phyloP scores from a whole-genome alignment of 73 alveolate species.

The Paramecium bursaria region DNA sequence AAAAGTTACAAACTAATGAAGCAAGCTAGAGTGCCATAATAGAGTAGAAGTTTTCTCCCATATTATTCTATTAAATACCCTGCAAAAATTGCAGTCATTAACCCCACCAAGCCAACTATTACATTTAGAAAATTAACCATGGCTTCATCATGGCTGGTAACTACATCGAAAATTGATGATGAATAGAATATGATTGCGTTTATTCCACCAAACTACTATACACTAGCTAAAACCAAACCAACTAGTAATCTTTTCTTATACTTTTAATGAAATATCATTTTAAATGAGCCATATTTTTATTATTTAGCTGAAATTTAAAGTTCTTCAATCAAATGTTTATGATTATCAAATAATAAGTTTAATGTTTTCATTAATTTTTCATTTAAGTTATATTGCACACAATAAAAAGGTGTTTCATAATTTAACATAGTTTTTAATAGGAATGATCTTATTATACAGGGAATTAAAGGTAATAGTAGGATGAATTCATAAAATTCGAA shows the following conservation, averaged over 20 bases:
- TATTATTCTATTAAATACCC: slow-evolving; percentile 24
- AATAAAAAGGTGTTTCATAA: slow-evolving; percentile 50
- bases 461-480: too few relatives aligned
- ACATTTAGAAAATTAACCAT: slow-evolving; percentile 18
- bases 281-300: background rate
- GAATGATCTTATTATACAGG: slow-evolving; percentile 12
- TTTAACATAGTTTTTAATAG: background rate
- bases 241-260: slow-evolving; percentile 10
- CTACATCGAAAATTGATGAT: slow-evolving; percentile 30
- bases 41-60: slow-evolving; percentile 29
- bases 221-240: background rate
- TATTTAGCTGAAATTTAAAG: background rate
- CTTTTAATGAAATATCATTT: background rate
- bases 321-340: slow-evolving; percentile 3
- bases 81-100: slow-evolving; percentile 15
- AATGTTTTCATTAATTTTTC: background rate
- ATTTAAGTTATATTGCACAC: background rate
- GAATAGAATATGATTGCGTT: slow-evolving; percentile 56
- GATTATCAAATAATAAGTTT: background rate
- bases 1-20: slow-evolving; percentile 24
- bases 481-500: too few relatives aligned
- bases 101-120: slow-evolving; percentile 32
- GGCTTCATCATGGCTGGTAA: background rate
- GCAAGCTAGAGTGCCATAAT: slow-evolving; percentile 20
- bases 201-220: slow-evolving; percentile 44